A percentile compares a stretch with the other conserved stretches of the same genome.
Evolutionary conservation across 2,329 filamentous ascomycete genomes (phyloP).

Genomic region (Westerdykella sp.): DNA sequence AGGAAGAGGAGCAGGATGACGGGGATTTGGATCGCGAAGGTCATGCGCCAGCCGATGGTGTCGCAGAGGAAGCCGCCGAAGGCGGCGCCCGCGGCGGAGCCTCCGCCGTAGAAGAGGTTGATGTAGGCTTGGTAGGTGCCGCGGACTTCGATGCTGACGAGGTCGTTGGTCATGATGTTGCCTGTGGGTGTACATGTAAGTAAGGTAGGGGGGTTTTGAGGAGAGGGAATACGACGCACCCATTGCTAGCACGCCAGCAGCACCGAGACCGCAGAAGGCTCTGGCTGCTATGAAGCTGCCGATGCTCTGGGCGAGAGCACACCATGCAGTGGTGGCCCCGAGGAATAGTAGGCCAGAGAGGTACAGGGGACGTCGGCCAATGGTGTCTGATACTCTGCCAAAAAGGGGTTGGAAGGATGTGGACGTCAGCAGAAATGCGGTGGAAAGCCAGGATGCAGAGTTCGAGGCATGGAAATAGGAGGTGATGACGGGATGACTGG

Average conservation of each 20-base stretch:
- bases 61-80: conserved; percentile 66
- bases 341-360: conserved; percentile 60
- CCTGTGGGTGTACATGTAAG: conserved; percentile 9
- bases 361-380: conserved; percentile 64
- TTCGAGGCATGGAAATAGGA: conserved; percentile 74
- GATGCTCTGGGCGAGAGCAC: conserved; percentile 61
- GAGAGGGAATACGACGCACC: conserved; percentile 29
- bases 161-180: conserved; percentile 64
- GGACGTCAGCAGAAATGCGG: conserved; percentile 69
- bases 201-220: neutral
- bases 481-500: conserved; percentile 72
- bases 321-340: conserved; percentile 60
- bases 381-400: conserved; percentile 66
- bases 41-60: conserved; percentile 66
- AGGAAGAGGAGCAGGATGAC: conserved; percentile 43
- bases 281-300: conserved; percentile 64
- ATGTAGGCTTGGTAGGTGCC: conserved; percentile 67
- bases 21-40: conserved; percentile 52
- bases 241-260: conserved; percentile 64
- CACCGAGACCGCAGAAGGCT: conserved; percentile 66
- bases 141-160: conserved; percentile 67
- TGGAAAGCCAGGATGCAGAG: conserved; percentile 75
- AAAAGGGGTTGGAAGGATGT: conserved; percentile 71
- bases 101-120: conserved; percentile 57
- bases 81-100: conserved; percentile 54